These are phyloP conservation scores for Scheffersomyces cryptocercus DNA, from an alignment of 1,139 yeast genomes.

Conservation along the genomic window DNA sequence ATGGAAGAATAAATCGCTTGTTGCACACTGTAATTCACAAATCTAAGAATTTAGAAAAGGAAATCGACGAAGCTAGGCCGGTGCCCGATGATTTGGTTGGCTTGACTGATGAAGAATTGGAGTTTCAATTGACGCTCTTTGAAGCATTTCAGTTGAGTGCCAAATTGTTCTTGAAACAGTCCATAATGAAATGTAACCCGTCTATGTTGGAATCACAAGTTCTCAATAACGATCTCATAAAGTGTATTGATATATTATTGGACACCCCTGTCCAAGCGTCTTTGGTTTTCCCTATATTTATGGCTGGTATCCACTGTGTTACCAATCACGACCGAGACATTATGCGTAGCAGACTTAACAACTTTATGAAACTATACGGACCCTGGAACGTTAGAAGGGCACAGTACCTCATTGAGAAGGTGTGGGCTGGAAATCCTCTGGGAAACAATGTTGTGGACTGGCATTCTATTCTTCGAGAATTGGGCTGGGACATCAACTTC, in stretches of 20 bases:
- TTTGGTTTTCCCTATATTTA: constrained; percentile 72
- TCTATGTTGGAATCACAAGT: constrained; percentile 65
- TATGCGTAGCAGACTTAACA: constrained; percentile 56
- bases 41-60: constrained; percentile 49
- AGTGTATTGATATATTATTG: constrained; percentile 61
- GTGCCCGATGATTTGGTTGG: constrained; percentile 48
- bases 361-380: constrained; percentile 59
- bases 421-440: constrained; percentile 40
- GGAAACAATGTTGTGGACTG: constrained; percentile 55
- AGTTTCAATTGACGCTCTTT: constrained; percentile 67
- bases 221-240: constrained; percentile 53
- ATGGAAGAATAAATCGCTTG: constrained; percentile 23
- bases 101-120: constrained; percentile 56
- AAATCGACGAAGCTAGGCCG: constrained; percentile 56
- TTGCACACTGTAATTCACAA: constrained; percentile 28
- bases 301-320: constrained; percentile 72
- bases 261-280: constrained; percentile 72
- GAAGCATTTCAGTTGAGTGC: constrained; percentile 74
- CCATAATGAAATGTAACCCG: constrained; percentile 61
- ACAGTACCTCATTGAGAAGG: constrained; percentile 56
- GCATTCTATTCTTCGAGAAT: constrained; percentile 62
- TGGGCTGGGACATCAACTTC: constrained; percentile 81
- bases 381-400: constrained; percentile 69
- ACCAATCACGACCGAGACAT: constrained; percentile 47
- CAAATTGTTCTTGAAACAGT: constrained; percentile 64